Conservation (phyloP, 202 grass and related monocot species). For the Bolboschoenoplectus hybrid region DNA sequence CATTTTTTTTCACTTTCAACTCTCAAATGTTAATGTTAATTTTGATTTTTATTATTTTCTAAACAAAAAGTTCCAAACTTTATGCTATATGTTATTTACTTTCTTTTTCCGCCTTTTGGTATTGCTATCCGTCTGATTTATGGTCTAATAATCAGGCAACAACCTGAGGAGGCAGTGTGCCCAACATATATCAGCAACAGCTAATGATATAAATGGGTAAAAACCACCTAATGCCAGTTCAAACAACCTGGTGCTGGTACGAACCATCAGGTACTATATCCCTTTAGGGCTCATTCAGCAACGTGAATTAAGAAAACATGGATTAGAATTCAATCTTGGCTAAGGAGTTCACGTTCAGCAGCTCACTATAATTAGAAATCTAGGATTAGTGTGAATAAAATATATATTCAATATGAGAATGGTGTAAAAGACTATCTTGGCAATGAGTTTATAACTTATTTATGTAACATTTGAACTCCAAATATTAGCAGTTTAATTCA, state of each 20-base stretch:
- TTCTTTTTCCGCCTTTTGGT: background rate
- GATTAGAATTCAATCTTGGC: too few species aligned
- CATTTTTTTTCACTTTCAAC: background rate
- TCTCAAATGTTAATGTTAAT: background rate
- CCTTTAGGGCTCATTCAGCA: too few species aligned
- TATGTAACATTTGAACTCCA: too few species aligned
- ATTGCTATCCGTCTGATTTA: background rate
- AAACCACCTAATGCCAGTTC: background rate
- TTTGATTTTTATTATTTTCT: background rate
- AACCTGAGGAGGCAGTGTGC: background rate
- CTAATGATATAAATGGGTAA: background rate
- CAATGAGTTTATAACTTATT: too few species aligned
- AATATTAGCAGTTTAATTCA: too few species aligned
- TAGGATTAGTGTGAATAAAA: too few species aligned
- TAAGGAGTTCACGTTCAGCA: too few species aligned
- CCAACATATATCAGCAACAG: background rate
- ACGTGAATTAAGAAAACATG: too few species aligned
- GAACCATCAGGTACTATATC: background rate
- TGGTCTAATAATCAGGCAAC: background rate
- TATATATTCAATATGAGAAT: too few species aligned
- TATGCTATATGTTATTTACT: background rate
- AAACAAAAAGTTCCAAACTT: background rate
- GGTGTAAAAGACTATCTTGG: too few species aligned
- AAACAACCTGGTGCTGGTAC: constrained; percentile 1
- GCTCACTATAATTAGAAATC: too few species aligned